Evolutionary conservation across 2,329 filamentous ascomycete species (phyloP).

Genomic region (Coniochaeta hoffmannii): DNA sequence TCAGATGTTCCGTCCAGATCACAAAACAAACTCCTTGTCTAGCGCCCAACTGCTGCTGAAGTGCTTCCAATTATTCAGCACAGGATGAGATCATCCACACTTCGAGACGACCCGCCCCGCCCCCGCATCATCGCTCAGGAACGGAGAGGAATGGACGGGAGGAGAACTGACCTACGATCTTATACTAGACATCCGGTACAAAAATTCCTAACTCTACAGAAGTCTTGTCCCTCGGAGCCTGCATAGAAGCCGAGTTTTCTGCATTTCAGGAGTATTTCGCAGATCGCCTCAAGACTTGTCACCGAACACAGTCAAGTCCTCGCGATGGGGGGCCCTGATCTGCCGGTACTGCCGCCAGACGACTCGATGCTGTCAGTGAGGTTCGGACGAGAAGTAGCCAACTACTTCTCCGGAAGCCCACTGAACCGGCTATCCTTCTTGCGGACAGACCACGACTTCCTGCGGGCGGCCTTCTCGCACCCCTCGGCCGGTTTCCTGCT

Average conservation of each 20-base stretch:
- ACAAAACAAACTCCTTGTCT: not conserved
- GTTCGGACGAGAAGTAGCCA: slow-evolving; percentile 73
- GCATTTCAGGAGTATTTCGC: not conserved
- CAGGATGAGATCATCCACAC: not conserved
- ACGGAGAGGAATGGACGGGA: not conserved
- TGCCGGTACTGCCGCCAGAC: slow-evolving; percentile 40
- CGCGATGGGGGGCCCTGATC: slow-evolving; percentile 16
- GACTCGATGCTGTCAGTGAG: slow-evolving; percentile 65
- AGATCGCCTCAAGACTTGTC: not conserved
- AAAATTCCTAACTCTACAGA: too few species aligned
- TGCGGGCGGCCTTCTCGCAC: slow-evolving; percentile 59
- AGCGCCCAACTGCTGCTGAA: not conserved
- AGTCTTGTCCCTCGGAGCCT: too few species aligned
- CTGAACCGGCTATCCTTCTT: slow-evolving; percentile 77
- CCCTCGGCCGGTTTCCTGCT: slow-evolving; percentile 66
- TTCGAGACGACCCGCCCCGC: not conserved
- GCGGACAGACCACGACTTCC: slow-evolving; percentile 61
- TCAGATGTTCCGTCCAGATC: not conserved
- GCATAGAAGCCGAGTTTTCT: not conserved
- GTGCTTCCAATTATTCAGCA: not conserved
- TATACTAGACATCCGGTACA: too few species aligned
- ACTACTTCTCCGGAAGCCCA: slow-evolving; percentile 76
- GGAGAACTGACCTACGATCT: not conserved
- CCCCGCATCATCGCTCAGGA: not conserved
- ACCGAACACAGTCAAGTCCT: not conserved